Evolutionary conservation across 2,329 filamentous ascomycete species (phyloP).

Genomic region (Calonectria pseudoreteaudii): DNA sequence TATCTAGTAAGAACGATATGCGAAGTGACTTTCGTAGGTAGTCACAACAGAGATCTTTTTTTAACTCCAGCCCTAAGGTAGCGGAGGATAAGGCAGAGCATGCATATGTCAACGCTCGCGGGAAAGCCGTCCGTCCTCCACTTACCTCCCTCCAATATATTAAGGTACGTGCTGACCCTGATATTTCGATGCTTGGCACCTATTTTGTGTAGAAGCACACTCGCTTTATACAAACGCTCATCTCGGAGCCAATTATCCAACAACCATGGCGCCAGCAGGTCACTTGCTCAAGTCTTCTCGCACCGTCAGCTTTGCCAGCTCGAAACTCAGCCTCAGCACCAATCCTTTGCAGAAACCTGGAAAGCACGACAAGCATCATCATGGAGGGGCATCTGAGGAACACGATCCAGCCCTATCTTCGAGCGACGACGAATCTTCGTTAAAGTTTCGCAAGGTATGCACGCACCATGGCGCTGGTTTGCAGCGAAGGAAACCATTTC

Average conservation of each 20-base stretch:
- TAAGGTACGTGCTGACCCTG: background rate
- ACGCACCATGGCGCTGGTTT: background rate
- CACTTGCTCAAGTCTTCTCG: background rate
- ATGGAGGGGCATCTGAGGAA: background rate
- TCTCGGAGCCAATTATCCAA: background rate
- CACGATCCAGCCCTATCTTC: background rate
- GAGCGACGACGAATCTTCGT: background rate
- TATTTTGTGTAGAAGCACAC: background rate
- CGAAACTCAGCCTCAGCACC: background rate
- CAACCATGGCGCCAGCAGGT: background rate
- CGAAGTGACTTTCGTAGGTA: no score
- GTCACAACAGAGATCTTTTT: no score
- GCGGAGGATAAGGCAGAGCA: background rate
- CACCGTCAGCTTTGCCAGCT: background rate
- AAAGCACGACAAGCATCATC: background rate
- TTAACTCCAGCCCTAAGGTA: background rate
- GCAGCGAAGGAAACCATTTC: no score
- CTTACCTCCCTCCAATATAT: no score
- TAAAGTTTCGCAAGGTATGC: background rate
- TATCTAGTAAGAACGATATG: no score
- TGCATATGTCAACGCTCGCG: background rate
- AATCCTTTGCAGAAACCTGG: background rate
- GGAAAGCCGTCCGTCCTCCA: background rate
- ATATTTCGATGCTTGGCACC: no score
- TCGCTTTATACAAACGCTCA: background rate